These are phyloP conservation scores for Solanum okadae DNA, from an alignment of 257 asterid genomes.

Conservation along the genomic window DNA sequence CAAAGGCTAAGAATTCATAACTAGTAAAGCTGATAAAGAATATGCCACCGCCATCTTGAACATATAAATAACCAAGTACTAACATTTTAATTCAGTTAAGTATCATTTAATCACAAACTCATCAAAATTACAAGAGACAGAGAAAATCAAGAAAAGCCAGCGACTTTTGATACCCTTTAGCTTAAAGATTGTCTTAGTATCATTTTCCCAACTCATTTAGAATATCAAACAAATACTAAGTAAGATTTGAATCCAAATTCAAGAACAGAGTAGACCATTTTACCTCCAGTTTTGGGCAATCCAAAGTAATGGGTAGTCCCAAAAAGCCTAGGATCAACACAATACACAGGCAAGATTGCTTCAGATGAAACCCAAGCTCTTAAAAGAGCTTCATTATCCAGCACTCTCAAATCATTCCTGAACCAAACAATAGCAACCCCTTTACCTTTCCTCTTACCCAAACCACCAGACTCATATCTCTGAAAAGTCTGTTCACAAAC, in stretches of 20 bases:
- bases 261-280: too few species aligned
- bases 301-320: slow-evolving; percentile 59
- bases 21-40: too few species aligned
- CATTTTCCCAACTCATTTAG: neutral
- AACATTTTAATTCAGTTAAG: too few species aligned
- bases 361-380: slow-evolving; percentile 80
- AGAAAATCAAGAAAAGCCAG: neutral
- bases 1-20: too few species aligned
- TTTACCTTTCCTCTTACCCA: slow-evolving; percentile 43
- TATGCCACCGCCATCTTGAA: too few species aligned
- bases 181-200: neutral
- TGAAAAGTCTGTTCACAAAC: slow-evolving; percentile 32
- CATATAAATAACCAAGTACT: too few species aligned
- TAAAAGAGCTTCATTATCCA: slow-evolving; percentile 76
- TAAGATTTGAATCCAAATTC: neutral
- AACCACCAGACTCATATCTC: slow-evolving; percentile 20
- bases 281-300: slow-evolving; percentile 96
- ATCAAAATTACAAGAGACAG: too few species aligned
- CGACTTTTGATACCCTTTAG: neutral
- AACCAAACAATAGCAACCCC: slow-evolving; percentile 92
- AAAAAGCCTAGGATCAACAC: slow-evolving; percentile 69
- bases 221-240: too few species aligned
- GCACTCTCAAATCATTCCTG: slow-evolving; percentile 72
- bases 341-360: slow-evolving; percentile 73
- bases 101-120: too few species aligned